Evolutionary conservation across 108 stramenopile species (phyloP).

Genomic region (Epithemia pelagica): DNA sequence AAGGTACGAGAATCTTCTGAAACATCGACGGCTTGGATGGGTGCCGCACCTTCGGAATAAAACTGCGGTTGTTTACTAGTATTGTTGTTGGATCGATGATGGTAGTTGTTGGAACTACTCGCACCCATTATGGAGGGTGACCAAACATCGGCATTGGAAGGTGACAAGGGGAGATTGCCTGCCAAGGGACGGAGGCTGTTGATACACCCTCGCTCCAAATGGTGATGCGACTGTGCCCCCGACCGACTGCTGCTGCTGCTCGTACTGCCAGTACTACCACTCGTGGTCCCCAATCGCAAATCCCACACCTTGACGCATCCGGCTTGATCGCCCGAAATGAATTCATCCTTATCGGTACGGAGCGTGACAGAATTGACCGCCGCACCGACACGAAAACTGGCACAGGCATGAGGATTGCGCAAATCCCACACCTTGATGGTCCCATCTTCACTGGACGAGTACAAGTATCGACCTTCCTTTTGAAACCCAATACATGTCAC

Average conservation of each 20-base stretch:
- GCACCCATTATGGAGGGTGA: background rate
- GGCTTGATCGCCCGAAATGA: slow-evolving; percentile 88
- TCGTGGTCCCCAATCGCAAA: slow-evolving; percentile 44
- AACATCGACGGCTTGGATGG: slow-evolving; percentile 85
- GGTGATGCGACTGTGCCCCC: background rate
- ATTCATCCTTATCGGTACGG: slow-evolving; percentile 90
- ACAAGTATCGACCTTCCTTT: slow-evolving; percentile 89
- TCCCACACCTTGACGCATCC: slow-evolving; percentile 87
- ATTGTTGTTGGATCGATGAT: background rate
- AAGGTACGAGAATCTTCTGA: slow-evolving; percentile 68
- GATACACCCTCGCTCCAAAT: slow-evolving; percentile 34
- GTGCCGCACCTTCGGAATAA: slow-evolving; percentile 39
- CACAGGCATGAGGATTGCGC: slow-evolving; percentile 74
- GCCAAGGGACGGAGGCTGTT: slow-evolving; percentile 65
- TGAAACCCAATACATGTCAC: slow-evolving; percentile 97
- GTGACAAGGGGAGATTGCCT: slow-evolving; percentile 5
- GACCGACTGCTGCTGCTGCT: slow-evolving; percentile 2
- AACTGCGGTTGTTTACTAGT: background rate
- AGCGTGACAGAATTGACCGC: slow-evolving; percentile 92
- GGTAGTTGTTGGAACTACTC: too few species aligned
- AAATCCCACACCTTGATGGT: slow-evolving; percentile 92
- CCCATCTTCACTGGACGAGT: slow-evolving; percentile 77
- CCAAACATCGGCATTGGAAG: background rate
- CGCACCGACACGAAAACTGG: slow-evolving; percentile 82
- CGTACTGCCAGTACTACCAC: too few species aligned